Evolutionary conservation across 192 early-diverging fungal genomes (phyloP).

Genomic region (Linnemannia elongata): DNA sequence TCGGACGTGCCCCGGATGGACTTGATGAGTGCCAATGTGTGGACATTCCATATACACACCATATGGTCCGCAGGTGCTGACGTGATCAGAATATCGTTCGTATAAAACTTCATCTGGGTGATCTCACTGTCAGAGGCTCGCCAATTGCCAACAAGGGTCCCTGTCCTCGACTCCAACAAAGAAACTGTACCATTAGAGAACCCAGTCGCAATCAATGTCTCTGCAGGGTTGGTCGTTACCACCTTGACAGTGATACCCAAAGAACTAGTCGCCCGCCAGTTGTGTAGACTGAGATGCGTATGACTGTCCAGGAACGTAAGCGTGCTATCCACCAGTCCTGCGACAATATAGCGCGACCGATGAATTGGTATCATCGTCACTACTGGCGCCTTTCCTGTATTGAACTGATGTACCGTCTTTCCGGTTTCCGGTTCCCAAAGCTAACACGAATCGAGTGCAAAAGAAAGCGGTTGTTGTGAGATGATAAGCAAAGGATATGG

Average conservation of each 20-base stretch:
- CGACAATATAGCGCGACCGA: constrained; percentile 63
- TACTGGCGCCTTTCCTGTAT: constrained; percentile 58
- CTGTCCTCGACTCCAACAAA: constrained; percentile 67
- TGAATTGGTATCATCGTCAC: constrained; percentile 66
- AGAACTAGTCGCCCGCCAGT: constrained; percentile 31
- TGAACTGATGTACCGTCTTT: constrained; percentile 63
- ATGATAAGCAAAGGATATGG: neutral
- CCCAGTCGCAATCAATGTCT: constrained; percentile 67
- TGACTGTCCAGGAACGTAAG: constrained; percentile 59
- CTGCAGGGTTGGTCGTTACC: constrained; percentile 60
- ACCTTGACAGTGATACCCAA: constrained; percentile 51
- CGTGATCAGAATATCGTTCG: constrained; percentile 66
- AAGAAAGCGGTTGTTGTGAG: neutral
- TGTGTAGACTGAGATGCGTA: constrained; percentile 40
- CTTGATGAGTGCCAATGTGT: constrained; percentile 61
- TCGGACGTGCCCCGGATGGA: constrained; percentile 67
- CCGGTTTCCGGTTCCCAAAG: constrained; percentile 72
- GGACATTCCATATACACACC: constrained; percentile 71
- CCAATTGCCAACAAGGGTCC: constrained; percentile 67
- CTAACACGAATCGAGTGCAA: constrained; percentile 25
- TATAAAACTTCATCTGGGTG: constrained; percentile 68
- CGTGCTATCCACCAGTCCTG: constrained; percentile 61
- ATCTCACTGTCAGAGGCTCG: constrained; percentile 71
- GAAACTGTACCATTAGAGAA: constrained; percentile 68
- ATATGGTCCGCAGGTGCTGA: constrained; percentile 69